These are phyloP conservation scores for Cladorrhinum sp. DNA, from an alignment of 2,329 filamentous ascomycete species.

Conservation along the genomic window DNA sequence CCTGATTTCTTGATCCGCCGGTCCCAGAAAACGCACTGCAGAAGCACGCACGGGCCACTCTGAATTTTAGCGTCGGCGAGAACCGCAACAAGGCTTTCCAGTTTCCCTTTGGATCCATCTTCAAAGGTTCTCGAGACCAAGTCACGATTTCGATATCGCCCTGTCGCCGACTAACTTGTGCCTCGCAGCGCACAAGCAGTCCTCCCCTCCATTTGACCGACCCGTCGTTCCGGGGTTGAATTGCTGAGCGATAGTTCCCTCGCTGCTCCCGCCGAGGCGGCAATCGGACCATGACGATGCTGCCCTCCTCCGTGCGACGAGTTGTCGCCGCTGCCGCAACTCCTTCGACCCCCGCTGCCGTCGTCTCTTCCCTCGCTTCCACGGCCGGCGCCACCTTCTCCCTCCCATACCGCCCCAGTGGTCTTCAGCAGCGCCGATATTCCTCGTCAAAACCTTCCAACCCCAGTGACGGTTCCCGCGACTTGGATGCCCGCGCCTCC, in stretches of 20 bases:
- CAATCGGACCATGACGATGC: slow-evolving; percentile 38
- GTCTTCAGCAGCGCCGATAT: slow-evolving; percentile 51
- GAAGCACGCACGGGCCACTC: not conserved
- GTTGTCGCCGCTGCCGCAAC: slow-evolving; percentile 45
- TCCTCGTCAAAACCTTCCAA: slow-evolving; percentile 63
- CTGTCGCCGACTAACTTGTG: not conserved
- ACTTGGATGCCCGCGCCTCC: slow-evolving; percentile 47
- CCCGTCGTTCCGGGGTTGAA: no score
- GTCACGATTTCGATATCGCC: not conserved
- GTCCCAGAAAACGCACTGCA: not conserved
- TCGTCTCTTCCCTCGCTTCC: slow-evolving; percentile 41
- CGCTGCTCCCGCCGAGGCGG: not conserved
- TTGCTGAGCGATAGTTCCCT: not conserved
- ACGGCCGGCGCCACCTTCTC: slow-evolving; percentile 36
- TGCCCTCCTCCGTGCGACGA: slow-evolving; percentile 56
- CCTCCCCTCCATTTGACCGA: not conserved
- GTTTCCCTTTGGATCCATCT: not conserved
- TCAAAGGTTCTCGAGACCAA: not conserved
- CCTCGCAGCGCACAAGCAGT: not conserved
- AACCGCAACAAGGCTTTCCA: not conserved
- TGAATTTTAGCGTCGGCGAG: not conserved
- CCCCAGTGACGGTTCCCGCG: slow-evolving; percentile 54
- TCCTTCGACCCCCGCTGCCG: slow-evolving; percentile 41
- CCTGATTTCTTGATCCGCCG: no score
- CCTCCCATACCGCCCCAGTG: slow-evolving; percentile 37